Conservation (phyloP, 23 red algal species). For the Chondrus crispus region DNA sequence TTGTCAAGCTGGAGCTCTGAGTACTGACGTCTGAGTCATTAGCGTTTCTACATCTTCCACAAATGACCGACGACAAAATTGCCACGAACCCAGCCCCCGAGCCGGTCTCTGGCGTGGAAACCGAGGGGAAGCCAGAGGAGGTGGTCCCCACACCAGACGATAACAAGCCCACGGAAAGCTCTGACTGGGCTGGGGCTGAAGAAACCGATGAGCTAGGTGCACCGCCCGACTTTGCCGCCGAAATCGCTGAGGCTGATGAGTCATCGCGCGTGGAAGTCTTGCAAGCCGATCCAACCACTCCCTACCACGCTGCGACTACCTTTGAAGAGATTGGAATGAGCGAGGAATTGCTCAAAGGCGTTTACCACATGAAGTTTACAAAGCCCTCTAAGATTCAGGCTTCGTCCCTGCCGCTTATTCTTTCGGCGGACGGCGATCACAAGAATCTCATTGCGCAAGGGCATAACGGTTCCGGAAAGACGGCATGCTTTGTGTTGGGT, state of each 20-base stretch:
- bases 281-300: conserved; percentile 74
- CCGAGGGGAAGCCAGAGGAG: background rate
- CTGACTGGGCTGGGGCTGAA: background rate
- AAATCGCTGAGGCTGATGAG: conserved; percentile 73
- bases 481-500: conserved; percentile 94
- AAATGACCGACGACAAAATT: no score
- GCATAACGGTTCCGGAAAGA: conserved; percentile 97
- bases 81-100: background rate
- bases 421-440: conserved; percentile 38
- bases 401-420: conserved; percentile 86
- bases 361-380: conserved; percentile 93
- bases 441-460: conserved; percentile 94
- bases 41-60: no score
- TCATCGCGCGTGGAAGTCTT: conserved; percentile 72
- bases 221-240: background rate
- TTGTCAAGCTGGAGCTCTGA: no score
- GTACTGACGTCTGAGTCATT: no score
- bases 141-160: background rate
- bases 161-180: background rate
- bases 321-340: conserved; percentile 90
- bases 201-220: background rate
- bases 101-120: background rate
- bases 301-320: conserved; percentile 77
- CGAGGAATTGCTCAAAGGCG: conserved; percentile 78
- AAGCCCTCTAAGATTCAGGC: conserved; percentile 98